phyloP scores from a whole-genome alignment of 345 rosid genomes.

The Fremontodendron californicum region DNA sequence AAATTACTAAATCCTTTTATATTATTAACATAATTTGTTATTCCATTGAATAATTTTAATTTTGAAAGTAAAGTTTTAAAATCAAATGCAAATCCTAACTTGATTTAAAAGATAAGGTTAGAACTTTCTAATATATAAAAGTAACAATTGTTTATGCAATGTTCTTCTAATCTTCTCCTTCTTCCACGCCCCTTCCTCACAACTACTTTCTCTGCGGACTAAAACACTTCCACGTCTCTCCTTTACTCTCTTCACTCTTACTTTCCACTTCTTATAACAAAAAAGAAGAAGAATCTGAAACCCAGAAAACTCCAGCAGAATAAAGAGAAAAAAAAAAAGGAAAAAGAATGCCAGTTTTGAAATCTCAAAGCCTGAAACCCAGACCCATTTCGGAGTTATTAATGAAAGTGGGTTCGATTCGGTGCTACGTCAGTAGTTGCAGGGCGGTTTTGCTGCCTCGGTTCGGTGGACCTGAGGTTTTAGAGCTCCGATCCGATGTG shows the following conservation, averaged over 20 bases:
- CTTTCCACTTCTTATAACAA: not conserved
- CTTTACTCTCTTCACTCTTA: not conserved
- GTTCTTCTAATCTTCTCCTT: not conserved
- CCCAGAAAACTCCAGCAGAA: not conserved
- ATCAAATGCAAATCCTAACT: not conserved
- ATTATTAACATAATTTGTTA: no score
- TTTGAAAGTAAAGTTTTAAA: no score
- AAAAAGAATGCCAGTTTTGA: slow-evolving; percentile 30
- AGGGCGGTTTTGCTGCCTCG: slow-evolving; percentile 84
- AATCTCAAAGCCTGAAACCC: slow-evolving; percentile 7
- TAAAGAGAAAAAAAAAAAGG: not conserved
- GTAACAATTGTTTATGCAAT: not conserved
- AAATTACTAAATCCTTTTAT: no score
- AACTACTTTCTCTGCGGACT: slow-evolving; percentile 8
- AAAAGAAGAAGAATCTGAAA: not conserved
- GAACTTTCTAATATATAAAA: not conserved
- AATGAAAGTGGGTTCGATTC: slow-evolving; percentile 21
- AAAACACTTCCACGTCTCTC: slow-evolving; percentile 10
- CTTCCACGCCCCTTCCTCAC: not conserved
- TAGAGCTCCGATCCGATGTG: slow-evolving; percentile 68
- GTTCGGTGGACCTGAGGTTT: slow-evolving; percentile 87
- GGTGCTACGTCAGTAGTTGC: slow-evolving; percentile 61
- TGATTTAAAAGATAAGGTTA: not conserved
- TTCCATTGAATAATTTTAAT: no score
- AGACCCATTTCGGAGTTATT: not conserved